Percentiles rank a stretch among this genome's conserved stretches.
phyloP scores from a whole-genome alignment of 768 basidiomycete genomes.

The Pulveroboletus ravenelii region DNA sequence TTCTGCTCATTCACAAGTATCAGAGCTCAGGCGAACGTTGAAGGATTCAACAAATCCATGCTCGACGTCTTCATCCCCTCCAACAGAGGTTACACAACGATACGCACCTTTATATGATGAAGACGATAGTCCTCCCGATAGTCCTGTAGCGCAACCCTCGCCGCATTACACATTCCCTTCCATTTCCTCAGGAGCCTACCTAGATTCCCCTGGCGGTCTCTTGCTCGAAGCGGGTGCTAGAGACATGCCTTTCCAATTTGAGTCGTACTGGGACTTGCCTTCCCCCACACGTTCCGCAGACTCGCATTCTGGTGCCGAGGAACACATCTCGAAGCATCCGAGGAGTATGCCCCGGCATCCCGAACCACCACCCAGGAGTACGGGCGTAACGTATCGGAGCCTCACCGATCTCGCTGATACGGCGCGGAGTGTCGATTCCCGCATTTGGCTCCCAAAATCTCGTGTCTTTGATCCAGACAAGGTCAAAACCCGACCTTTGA shows the following conservation, averaged over 20 bases:
- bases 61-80: conserved; percentile 21
- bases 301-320: conserved; percentile 8
- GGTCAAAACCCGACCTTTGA: conserved; percentile 20
- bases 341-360: conserved; percentile 8
- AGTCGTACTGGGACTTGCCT: conserved; percentile 7
- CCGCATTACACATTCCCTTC: conserved; percentile 18
- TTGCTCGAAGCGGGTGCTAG: background rate
- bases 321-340: conserved; percentile 2
- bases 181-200: conserved; percentile 16
- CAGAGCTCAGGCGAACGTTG: conserved; percentile 8
- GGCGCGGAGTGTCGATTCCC: conserved; percentile 17
- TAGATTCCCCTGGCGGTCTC: background rate
- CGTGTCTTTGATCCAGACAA: conserved; percentile 26
- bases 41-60: conserved; percentile 7
- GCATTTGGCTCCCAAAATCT: conserved; percentile 24
- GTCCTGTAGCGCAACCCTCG: conserved; percentile 5
- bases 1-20: background rate
- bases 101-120: conserved; percentile 16
- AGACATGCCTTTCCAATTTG: conserved; percentile 1
- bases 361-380: conserved; percentile 2
- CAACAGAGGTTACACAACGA: conserved; percentile 20
- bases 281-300: background rate
- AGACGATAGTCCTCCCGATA: conserved; percentile 8
- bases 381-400: conserved; percentile 20
- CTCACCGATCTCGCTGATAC: conserved; percentile 15